Evolutionary conservation across 2,329 filamentous ascomycete genomes (phyloP).

Genomic region (Claviceps cyperi): DNA sequence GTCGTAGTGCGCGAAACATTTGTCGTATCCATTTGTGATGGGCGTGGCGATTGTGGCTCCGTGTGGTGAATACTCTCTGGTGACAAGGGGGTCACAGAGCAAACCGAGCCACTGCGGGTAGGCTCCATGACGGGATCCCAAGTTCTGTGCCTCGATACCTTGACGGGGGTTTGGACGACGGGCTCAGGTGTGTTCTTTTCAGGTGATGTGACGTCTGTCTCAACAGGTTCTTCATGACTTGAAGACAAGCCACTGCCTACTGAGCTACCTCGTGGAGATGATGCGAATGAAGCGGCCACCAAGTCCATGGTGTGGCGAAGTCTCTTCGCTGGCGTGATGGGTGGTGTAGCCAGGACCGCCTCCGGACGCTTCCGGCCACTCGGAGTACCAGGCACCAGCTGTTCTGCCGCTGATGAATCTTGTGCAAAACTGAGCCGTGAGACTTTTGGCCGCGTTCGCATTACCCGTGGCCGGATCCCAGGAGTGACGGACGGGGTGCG

Average conservation of each 20-base stretch:
- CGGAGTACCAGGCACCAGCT: constrained; percentile 15
- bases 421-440: constrained; percentile 19
- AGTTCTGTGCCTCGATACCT: constrained; percentile 4
- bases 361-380: constrained; percentile 24
- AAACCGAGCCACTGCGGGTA: constrained; percentile 1
- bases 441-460: constrained; percentile 23
- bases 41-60: constrained; percentile 11
- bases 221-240: constrained; percentile 15
- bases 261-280: constrained; percentile 26
- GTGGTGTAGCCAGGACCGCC: constrained; percentile 36
- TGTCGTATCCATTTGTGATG: constrained; percentile 3
- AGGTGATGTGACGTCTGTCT: constrained; percentile 35
- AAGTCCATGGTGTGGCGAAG: constrained; percentile 21
- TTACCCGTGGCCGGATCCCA: constrained; percentile 36
- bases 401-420: constrained; percentile 18
- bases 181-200: constrained; percentile 32
- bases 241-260: constrained; percentile 13
- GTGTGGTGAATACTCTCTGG: constrained; percentile 16
- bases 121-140: constrained; percentile 6
- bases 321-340: constrained; percentile 39
- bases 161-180: constrained; percentile 16
- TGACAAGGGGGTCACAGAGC: constrained; percentile 14
- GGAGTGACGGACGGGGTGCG: constrained; percentile 43
- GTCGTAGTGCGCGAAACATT: neutral
- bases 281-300: constrained; percentile 10